Percentiles rank a stretch among this genome's conserved stretches.
Evolutionary conservation across 2,329 filamentous ascomycete genomes (phyloP).

Genomic region (Orbilia quercus): DNA sequence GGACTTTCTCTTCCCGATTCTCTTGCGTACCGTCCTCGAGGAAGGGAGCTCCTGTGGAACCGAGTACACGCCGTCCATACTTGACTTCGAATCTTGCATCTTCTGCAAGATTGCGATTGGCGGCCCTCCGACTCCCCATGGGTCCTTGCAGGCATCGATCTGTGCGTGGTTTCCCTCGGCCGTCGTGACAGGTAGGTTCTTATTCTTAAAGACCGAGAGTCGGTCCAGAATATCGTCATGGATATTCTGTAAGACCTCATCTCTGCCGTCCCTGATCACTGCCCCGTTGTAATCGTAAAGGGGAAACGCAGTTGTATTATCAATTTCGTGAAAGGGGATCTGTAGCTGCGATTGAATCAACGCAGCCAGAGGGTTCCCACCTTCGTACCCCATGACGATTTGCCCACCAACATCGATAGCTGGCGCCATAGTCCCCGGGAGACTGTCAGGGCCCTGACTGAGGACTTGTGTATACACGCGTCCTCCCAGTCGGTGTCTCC

Average conservation of each 20-base stretch:
- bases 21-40: constrained; percentile 26
- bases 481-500: constrained; percentile 85
- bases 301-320: constrained; percentile 76
- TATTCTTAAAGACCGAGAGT: constrained; percentile 89
- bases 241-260: constrained; percentile 85
- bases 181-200: constrained; percentile 74
- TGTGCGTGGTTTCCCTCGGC: constrained; percentile 84
- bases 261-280: constrained; percentile 79
- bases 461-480: constrained; percentile 87
- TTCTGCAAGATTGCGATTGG: constrained; percentile 69
- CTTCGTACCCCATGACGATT: constrained; percentile 95
- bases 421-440: constrained; percentile 71
- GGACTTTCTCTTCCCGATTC: constrained; percentile 55
- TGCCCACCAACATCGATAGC: constrained; percentile 96
- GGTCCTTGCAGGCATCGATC: constrained; percentile 85
- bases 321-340: constrained; percentile 81
- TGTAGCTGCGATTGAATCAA: constrained; percentile 90
- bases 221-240: constrained; percentile 96
- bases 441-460: constrained; percentile 68
- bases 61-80: neutral
- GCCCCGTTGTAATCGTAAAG: constrained; percentile 87
- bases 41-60: constrained; percentile 11
- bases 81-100: neutral
- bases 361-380: constrained; percentile 89
- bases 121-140: constrained; percentile 74